Evolutionary conservation across 1,284 basidiomycete genomes (phyloP), one percentile per base, ranked within the genome.

Genomic region (Ustilago trichophora): DNA sequence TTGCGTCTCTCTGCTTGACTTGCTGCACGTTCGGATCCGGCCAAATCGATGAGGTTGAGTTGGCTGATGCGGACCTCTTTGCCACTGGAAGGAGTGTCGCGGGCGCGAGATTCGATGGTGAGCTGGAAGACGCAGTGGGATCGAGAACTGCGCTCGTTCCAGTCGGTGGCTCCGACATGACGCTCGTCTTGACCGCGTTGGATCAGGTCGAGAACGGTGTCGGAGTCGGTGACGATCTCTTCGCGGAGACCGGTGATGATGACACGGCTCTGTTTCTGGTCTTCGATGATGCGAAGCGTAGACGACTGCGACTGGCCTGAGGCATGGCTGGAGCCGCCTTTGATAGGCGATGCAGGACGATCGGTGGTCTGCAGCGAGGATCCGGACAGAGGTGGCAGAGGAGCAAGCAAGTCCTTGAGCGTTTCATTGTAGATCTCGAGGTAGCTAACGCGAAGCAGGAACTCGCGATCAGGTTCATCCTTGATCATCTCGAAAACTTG

Each of bases 141-240:
- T n/a, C 95, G 85, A 72, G 91, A 93, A 83, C 91, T 93, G 42
- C 93, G 84, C 76, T 93, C 91, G 80, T 98, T 98, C 92, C 94
- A 98, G 81, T 98, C 95, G 12, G 95, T 98, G 62, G 89, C 91
- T 0, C 93, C 95, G 7, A 94, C 94, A 69, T 93, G 86, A 29
- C 95, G 84, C 75, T 92, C 91, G 0, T 89, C 88, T 79, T 95
- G 92, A 9, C 95, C 95, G 21, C 91, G 85, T 65, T 87, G 86
- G 58, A 98, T 84, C 2, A 98, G 89, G 11, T 82, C 80, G 16
- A 86, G 78, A 0, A 87, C 85, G 27, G 85, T 83, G 29, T 80
- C 69, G 0, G 85, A 83, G 11, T 82, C 82, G 2, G 83, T 84
- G 3, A 87, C 86, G 16, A 86, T 84, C 67, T 85, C 83, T 58